Base-by-base conservation (phyloP, 106 monocot species). In the Platanthera guangdongensis region DNA sequence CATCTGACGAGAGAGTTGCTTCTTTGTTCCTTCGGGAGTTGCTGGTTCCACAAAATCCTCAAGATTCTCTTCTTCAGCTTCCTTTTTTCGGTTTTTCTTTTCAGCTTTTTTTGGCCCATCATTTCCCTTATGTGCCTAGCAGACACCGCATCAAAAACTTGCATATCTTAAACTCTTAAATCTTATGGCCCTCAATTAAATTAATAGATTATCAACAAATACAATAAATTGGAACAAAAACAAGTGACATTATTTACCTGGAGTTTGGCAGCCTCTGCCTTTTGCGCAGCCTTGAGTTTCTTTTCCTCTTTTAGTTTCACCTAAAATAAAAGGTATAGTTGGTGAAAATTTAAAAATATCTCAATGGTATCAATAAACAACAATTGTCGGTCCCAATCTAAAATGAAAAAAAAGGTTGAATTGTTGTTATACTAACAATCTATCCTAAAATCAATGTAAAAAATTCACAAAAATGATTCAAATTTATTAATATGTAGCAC, bases 291-390 rank as follows among this genome's bases (percentile, higher is more conserved):
- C 84, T 95, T 95, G 15, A 89, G 84, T 53, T 89, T 95, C 78
- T 92, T 95, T 64, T 89, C 85, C 83, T 89, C 94, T 80, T 92
- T 92, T 52, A 81, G 71, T 81, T 84, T 92, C 22, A 92, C 94
- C 94, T 95, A 52, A 13, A 11, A 3, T n/a, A 19, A 60, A 65
- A 65, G 11, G 32, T 30, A 30, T 9, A 65, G 8, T 12, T 11
- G 65, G 6, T 30, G 65, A 12, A 65, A 65, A 25, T 30, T 30
- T 13, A 16, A 67, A 53, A 16, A 59, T 19, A 59, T 59, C 59
- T 59, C 59, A 59, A 59, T 59, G 18, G 59, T 7, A 59, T 59
- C 59, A 18, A 59, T 16, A 59, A 59, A 59, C 59, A 3, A 59
- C n/a, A 59, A 16, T 19, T 59, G 7, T 59, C 11, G 18, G 18